Conservation (phyloP, 2,329 filamentous ascomycete genomes). For the Karstenula rhodostoma region DNA sequence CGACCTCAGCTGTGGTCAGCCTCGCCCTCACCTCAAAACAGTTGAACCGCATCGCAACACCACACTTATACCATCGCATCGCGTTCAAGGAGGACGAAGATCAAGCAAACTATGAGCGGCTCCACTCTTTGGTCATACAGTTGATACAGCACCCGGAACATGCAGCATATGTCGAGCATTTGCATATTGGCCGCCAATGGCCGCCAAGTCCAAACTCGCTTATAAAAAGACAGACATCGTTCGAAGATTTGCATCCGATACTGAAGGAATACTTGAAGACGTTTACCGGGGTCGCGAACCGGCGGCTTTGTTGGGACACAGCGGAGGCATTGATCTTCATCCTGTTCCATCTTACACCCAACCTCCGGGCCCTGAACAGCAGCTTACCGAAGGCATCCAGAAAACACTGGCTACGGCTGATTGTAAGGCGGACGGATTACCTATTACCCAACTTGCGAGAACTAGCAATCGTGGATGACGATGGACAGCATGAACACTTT, state of each 20-base stretch:
- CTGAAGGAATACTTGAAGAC: neutral
- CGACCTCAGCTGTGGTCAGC: neutral
- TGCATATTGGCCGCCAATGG: slow-evolving; percentile 12
- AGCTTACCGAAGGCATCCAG: neutral
- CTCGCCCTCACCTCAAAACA: slow-evolving; percentile 11
- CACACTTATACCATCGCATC: slow-evolving; percentile 9
- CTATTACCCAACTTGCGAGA: neutral
- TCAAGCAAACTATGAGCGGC: neutral
- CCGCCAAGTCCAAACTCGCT: neutral
- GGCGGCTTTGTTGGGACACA: neutral
- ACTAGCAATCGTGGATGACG: neutral
- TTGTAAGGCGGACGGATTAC: neutral
- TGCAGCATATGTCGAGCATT: slow-evolving; percentile 6
- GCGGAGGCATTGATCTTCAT: slow-evolving; percentile 4
- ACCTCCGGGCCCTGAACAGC: neutral
- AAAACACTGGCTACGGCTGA: neutral
- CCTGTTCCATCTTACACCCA: neutral
- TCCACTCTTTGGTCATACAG: neutral
- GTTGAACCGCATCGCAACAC: slow-evolving; percentile 11
- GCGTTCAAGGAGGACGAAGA: neutral
- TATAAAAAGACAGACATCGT: neutral
- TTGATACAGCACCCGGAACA: neutral
- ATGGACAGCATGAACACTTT: neutral
- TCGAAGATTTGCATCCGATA: neutral
- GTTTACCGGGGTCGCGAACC: neutral